Base-by-base conservation (phyloP, 2,329 filamentous ascomycete genomes). In the Sporothrix brasiliensis region DNA sequence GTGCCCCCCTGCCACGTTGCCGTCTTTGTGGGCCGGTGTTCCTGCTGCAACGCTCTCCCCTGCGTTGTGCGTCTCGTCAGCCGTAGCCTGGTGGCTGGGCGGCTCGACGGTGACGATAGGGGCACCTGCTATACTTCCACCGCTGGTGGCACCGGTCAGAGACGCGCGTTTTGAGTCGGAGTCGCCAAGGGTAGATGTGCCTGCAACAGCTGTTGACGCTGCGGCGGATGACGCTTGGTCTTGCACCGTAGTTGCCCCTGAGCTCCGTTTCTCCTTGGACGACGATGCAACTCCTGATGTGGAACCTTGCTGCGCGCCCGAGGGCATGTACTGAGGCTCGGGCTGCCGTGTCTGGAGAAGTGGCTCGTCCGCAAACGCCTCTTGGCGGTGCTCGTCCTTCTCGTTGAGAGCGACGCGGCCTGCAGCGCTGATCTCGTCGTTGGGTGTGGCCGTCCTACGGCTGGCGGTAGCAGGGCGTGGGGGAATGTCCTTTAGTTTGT, bases 401-500 rank as follows among this genome's bases (percentile, higher is more conserved):
- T 88, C 86, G 52, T 80, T 79, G 11, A 83, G 75, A 50, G 83
- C 81, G 34, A 78, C 77, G 73, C 81, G 78, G 77, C 79, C 80
- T 72, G 75, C 74, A 44, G 77, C 77, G 24, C 78, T 77, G 30
- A 80, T 79, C 73, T 86, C 83, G 54, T 87, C 86, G 44, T 83
- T 83, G 7, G 84, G 84, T 14, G 84, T 87, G 53, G 80, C 82
- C 21, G 85, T 84, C 73, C 84, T 82, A 72, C 85, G 82, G 75
- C 83, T 87, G 71, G 85, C 83, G 10, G 86, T 87, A 47, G 83
- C 80, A 56, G 86, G 86, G 67, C 86, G 80, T 68, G 83, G 81
- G 34, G 85, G 85, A 54, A 88, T 80, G 77, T 83, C 87, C 75
- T 88, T 81, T 74, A 88, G 80, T 81, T 87, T 87, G 77, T 85